These are phyloP conservation scores for Umbellularia californica DNA, from an alignment of 164 flowering plant species.

Conservation along the genomic window DNA sequence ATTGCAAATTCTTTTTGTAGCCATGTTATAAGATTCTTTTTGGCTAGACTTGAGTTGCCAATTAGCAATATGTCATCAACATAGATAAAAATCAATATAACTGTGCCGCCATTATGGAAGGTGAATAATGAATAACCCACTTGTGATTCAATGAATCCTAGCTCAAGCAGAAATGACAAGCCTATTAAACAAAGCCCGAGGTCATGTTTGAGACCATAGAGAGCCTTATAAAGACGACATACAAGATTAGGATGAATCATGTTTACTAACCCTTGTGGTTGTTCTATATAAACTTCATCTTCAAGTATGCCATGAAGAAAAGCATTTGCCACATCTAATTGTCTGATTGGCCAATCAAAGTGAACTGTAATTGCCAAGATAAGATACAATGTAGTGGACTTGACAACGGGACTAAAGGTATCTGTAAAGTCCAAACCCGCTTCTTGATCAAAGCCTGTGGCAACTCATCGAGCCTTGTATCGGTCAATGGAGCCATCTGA, in stretches of 20 bases:
- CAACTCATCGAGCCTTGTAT: background rate
- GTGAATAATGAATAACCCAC: conserved; percentile 4
- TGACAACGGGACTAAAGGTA: background rate
- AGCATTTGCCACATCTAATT: background rate
- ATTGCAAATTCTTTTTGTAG: background rate
- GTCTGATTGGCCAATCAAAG: background rate
- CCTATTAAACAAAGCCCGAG: conserved; percentile 3
- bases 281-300: background rate
- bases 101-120: background rate
- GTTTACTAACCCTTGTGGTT: background rate
- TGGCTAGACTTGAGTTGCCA: background rate
- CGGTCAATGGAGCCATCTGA: background rate
- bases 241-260: background rate
- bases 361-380: background rate
- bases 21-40: background rate
- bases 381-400: background rate
- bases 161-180: background rate
- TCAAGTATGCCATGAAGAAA: background rate
- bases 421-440: background rate
- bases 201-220: conserved; percentile 12
- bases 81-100: background rate
- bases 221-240: background rate
- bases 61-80: background rate
- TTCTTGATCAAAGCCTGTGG: conserved; percentile 1
- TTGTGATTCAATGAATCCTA: background rate